A percentile compares a stretch with the other conserved stretches of the same genome.
phyloP scores from a whole-genome alignment of 495 filamentous ascomycete genomes.

The Penicillium nucicola region DNA sequence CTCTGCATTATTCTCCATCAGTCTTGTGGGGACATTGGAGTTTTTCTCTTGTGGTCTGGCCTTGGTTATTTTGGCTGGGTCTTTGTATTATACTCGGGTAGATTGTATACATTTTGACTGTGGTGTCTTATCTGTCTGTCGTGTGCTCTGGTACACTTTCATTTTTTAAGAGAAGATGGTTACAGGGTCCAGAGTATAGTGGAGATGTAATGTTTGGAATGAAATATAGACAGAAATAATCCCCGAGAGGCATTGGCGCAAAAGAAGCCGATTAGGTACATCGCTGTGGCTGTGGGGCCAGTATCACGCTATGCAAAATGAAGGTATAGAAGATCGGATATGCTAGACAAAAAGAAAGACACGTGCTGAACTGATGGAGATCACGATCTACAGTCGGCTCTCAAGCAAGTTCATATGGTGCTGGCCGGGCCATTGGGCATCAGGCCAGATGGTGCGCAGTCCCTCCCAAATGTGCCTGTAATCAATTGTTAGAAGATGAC shows the following conservation, averaged over 20 bases:
- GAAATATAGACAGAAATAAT: slow-evolving; percentile 9
- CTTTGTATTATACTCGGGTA: slow-evolving; percentile 11
- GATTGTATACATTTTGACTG: slow-evolving; percentile 8
- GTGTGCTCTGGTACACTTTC: not conserved
- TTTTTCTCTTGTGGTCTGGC: slow-evolving; percentile 3
- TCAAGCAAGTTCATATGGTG: slow-evolving; percentile 60
- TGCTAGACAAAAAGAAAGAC: not conserved
- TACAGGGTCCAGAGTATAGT: not conserved
- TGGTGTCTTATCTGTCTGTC: slow-evolving; percentile 1
- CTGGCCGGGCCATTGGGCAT: slow-evolving; percentile 74
- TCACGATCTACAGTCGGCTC: slow-evolving; percentile 49
- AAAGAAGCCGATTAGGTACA: slow-evolving; percentile 7
- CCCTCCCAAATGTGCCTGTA: slow-evolving; percentile 85
- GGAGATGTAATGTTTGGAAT: slow-evolving; percentile 2
- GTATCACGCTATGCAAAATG: slow-evolving; percentile 27
- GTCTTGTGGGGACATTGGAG: slow-evolving; percentile 3
- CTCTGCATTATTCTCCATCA: slow-evolving; percentile 4
- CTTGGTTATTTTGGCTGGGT: not conserved
- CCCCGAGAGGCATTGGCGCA: slow-evolving; percentile 7
- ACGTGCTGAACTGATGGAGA: not conserved
- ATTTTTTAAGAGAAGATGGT: too few species aligned
- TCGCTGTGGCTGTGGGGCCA: slow-evolving; percentile 2
- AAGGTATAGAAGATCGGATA: slow-evolving; percentile 5
- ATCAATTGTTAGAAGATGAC: slow-evolving; percentile 13
- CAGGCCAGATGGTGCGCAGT: slow-evolving; percentile 78